Conservation (phyloP, 805 yeast genomes). For the Cyberlindnera americana region DNA sequence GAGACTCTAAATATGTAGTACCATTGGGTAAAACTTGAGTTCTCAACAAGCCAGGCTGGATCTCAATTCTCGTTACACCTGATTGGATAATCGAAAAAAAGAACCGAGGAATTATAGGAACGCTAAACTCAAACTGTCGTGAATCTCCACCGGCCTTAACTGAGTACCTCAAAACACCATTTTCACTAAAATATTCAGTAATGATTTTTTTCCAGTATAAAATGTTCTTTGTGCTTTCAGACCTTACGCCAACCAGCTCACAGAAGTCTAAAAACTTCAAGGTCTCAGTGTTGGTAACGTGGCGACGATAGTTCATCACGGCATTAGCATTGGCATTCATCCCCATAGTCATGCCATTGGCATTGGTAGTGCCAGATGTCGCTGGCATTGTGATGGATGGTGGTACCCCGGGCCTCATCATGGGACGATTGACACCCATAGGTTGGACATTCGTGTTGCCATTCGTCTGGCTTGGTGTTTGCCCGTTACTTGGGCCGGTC, state of each 20-base stretch:
- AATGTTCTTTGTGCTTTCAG: constrained; percentile 41
- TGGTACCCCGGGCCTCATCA: constrained; percentile 1
- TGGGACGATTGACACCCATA: neutral
- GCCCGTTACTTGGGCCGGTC: constrained; percentile 6
- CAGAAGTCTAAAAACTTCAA: constrained; percentile 47
- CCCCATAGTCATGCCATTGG: neutral
- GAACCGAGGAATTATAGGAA: constrained; percentile 61
- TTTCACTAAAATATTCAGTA: constrained; percentile 49
- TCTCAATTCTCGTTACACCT: constrained; percentile 50
- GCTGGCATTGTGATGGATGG: neutral
- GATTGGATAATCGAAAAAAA: constrained; percentile 48
- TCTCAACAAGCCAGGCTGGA: constrained; percentile 44
- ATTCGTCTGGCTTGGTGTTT: too few relatives aligned
- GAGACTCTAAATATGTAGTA: constrained; percentile 49
- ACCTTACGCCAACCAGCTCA: constrained; percentile 41
- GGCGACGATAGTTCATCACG: constrained; percentile 32
- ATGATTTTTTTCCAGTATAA: constrained; percentile 49
- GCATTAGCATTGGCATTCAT: constrained; percentile 7
- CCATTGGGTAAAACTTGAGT: constrained; percentile 54
- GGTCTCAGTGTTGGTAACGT: constrained; percentile 47
- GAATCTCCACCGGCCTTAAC: constrained; percentile 44
- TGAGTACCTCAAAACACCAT: constrained; percentile 44
- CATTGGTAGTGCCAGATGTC: neutral
- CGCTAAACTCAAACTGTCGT: constrained; percentile 61
- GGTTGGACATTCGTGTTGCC: too few relatives aligned